Percentiles rank a stretch among this genome's conserved stretches.
Conservation (phyloP, 768 basidiomycete genomes). For the Paxillus rubicundulus region DNA sequence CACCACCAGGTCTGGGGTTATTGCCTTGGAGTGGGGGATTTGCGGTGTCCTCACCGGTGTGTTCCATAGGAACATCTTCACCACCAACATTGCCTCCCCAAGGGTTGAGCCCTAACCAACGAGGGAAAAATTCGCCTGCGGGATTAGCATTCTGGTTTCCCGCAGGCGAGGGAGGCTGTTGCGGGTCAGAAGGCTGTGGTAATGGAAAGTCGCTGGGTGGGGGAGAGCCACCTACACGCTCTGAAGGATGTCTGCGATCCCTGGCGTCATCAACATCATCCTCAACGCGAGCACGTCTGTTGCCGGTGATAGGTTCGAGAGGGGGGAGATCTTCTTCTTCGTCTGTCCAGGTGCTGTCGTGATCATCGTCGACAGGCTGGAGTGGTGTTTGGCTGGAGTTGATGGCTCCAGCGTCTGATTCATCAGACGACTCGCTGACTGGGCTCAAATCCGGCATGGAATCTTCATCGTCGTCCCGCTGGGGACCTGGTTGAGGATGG, state of each 20-base stretch:
- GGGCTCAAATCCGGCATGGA: constrained; percentile 44
- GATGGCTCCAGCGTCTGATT: constrained; percentile 30
- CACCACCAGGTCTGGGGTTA: constrained; percentile 23
- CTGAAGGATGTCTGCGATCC: constrained; percentile 63
- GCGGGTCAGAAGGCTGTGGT: constrained; percentile 19
- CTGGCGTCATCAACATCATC: constrained; percentile 61
- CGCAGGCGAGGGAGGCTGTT: constrained; percentile 13
- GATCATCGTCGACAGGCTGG: constrained; percentile 32
- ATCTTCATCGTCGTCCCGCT: constrained; percentile 33
- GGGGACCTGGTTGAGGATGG: constrained; percentile 1
- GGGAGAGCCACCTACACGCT: constrained; percentile 42
- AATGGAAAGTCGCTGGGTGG: constrained; percentile 20
- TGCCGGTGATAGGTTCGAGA: constrained; percentile 32
- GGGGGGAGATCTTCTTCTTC: constrained; percentile 31
- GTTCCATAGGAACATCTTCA: constrained; percentile 22
- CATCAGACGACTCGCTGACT: constrained; percentile 38
- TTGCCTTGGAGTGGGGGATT: constrained; percentile 15
- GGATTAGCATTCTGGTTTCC: constrained; percentile 1
- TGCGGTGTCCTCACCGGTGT: constrained; percentile 27
- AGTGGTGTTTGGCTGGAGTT: constrained; percentile 30
- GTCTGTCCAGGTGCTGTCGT: constrained; percentile 27
- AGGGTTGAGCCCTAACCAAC: constrained; percentile 23
- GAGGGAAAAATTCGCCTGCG: constrained; percentile 21
- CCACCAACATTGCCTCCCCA: constrained; percentile 10
- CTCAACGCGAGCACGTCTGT: constrained; percentile 56